phyloP scores from a whole-genome alignment of 331 rosid genomes.

The Ulmus americana region DNA sequence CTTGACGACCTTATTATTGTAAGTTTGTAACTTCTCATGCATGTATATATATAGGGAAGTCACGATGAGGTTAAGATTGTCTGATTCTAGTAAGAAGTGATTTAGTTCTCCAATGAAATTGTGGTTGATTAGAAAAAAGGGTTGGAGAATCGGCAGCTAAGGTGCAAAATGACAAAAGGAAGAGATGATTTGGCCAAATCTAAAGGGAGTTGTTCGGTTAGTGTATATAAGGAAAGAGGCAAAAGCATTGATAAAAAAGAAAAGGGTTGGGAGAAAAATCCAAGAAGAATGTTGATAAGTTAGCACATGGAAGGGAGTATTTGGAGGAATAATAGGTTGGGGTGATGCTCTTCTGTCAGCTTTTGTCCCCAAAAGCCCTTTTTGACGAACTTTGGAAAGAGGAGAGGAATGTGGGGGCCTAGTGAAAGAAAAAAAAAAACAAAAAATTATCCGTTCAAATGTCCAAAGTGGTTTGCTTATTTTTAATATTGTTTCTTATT shows the following conservation, averaged over 20 bases:
- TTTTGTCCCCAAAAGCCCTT: constrained; percentile 32
- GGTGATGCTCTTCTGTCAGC: constrained; percentile 43
- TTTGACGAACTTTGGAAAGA: constrained; percentile 26
- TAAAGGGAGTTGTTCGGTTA: constrained; percentile 25
- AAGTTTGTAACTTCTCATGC: background rate
- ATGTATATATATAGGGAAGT: constrained; percentile 33
- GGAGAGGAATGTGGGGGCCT: no score
- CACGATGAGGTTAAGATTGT: constrained; percentile 28
- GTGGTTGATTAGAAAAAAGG: constrained; percentile 14
- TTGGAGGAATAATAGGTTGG: constrained; percentile 67
- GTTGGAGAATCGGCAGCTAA: constrained; percentile 60
- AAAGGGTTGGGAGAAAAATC: constrained; percentile 39
- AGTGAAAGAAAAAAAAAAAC: no score
- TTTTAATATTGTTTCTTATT: no score
- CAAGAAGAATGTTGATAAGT: constrained; percentile 66
- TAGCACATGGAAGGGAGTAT: constrained; percentile 69
- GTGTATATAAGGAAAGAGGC: constrained; percentile 33
- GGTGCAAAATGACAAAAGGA: constrained; percentile 53
- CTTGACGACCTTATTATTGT: background rate
- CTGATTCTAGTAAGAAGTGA: constrained; percentile 8
- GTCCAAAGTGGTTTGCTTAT: no score
- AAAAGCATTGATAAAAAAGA: constrained; percentile 43
- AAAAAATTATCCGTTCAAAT: no score
- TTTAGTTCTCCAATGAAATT: constrained; percentile 29
- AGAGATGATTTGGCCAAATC: constrained; percentile 62